A percentile compares a stretch with the other conserved stretches of the same genome.
phyloP scores from a whole-genome alignment of 164 flowering plant genomes.

The Tetrastigma voinierianum region DNA sequence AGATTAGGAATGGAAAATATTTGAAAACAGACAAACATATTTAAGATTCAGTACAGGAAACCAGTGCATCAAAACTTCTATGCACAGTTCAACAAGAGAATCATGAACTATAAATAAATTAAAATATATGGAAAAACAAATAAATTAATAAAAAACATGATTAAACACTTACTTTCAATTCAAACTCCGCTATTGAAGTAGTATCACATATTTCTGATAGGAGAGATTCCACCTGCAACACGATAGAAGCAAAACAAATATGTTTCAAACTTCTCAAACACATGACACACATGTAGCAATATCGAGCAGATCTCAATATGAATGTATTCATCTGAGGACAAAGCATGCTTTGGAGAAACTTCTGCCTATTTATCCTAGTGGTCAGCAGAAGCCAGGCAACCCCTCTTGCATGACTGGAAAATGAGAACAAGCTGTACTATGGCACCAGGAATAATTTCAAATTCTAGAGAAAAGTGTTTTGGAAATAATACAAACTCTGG shows the following conservation, averaged over 20 bases:
- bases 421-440: too few species aligned
- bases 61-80: too few species aligned
- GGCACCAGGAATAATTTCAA: neutral
- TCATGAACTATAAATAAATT: too few species aligned
- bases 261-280: neutral
- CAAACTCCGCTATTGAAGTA: slow-evolving; percentile 75
- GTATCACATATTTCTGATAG: slow-evolving; percentile 65
- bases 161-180: slow-evolving; percentile 56
- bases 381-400: neutral
- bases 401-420: neutral
- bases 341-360: neutral
- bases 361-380: neutral
- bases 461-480: neutral
- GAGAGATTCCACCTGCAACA: slow-evolving; percentile 62
- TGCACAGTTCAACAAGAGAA: too few species aligned
- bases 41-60: neutral
- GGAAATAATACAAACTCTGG: too few species aligned
- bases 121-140: too few species aligned
- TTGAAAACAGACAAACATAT: neutral
- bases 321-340: neutral
- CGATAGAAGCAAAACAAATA: neutral
- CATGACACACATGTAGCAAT: too few species aligned
- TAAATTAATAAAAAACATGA: too few species aligned
- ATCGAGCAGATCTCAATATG: neutral
- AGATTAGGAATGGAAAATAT: neutral